A percentile compares a stretch with the other conserved stretches of the same genome.
phyloP scores from a whole-genome alignment of 73 alveolate genomes.

The Paramecium primaurelia region DNA sequence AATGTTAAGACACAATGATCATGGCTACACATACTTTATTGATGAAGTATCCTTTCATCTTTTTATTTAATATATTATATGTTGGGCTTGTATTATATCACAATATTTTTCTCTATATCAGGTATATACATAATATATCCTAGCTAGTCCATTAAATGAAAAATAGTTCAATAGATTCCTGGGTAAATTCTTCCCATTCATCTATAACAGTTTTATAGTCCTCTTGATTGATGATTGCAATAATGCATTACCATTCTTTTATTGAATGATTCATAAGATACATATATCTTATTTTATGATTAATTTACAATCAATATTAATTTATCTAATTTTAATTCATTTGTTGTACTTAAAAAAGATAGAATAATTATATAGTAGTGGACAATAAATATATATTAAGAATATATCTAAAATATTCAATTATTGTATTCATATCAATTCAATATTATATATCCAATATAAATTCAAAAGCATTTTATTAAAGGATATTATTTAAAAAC shows the following conservation, averaged over 20 bases:
- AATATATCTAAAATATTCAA: too few relatives aligned
- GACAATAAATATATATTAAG: too few relatives aligned
- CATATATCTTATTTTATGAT: neutral
- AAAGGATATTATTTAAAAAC: too few relatives aligned
- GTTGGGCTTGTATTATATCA: neutral
- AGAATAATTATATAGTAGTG: too few relatives aligned
- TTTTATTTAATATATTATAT: neutral
- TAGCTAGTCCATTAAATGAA: neutral
- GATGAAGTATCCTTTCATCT: conserved; percentile 8
- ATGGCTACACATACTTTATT: neutral
- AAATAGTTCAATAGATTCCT: conserved; percentile 5
- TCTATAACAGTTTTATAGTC: neutral
- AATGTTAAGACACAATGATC: neutral
- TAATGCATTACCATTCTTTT: conserved; percentile 20
- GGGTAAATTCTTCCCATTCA: conserved; percentile 25
- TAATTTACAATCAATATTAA: too few relatives aligned
- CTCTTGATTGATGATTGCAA: neutral
- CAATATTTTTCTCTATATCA: neutral
- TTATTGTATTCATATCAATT: too few relatives aligned
- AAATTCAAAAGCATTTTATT: too few relatives aligned
- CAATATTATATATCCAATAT: too few relatives aligned
- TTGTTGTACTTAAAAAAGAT: too few relatives aligned
- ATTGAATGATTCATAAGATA: neutral
- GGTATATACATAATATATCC: neutral
- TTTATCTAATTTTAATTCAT: too few relatives aligned